A percentile compares a stretch with the other conserved stretches of the same genome.
Evolutionary conservation across 2,329 filamentous ascomycete species (phyloP).

Genomic region (Scedosporium minutisporum): DNA sequence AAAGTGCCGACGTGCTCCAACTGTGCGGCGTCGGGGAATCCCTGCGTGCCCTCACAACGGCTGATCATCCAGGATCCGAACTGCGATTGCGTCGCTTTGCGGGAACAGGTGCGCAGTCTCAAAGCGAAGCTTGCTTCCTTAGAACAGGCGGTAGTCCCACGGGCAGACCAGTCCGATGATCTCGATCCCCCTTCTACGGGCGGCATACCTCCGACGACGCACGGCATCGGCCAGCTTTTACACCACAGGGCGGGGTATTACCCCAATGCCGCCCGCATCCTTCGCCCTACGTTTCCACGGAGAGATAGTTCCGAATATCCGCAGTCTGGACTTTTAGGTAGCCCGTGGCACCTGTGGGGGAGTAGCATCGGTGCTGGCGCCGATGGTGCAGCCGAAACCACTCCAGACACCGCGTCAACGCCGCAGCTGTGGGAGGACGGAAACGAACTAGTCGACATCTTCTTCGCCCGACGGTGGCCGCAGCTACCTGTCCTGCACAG

Average conservation of each 20-base stretch:
- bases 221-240: not conserved
- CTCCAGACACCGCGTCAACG: not conserved
- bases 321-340: slow-evolving; percentile 7
- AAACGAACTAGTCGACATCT: slow-evolving; percentile 8
- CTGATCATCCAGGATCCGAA: not conserved
- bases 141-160: too few species aligned
- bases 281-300: not conserved
- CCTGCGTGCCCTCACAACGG: not conserved
- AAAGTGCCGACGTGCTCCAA: not conserved
- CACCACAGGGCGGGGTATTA: not conserved
- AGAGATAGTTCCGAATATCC: not conserved
- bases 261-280: not conserved
- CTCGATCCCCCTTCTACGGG: too few species aligned
- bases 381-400: not conserved
- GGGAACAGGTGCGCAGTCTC: not conserved
- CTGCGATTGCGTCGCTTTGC: not conserved
- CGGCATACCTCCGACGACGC: too few species aligned
- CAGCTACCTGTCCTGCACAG: slow-evolving; percentile 13
- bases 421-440: too few species aligned
- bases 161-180: too few species aligned
- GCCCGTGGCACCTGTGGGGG: slow-evolving; percentile 11
- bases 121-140: not conserved
- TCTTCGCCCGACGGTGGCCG: slow-evolving; percentile 17
- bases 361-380: not conserved
- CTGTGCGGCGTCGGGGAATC: not conserved